phyloP scores from a whole-genome alignment of 2,329 filamentous ascomycete genomes.

The Penicillium paneum region DNA sequence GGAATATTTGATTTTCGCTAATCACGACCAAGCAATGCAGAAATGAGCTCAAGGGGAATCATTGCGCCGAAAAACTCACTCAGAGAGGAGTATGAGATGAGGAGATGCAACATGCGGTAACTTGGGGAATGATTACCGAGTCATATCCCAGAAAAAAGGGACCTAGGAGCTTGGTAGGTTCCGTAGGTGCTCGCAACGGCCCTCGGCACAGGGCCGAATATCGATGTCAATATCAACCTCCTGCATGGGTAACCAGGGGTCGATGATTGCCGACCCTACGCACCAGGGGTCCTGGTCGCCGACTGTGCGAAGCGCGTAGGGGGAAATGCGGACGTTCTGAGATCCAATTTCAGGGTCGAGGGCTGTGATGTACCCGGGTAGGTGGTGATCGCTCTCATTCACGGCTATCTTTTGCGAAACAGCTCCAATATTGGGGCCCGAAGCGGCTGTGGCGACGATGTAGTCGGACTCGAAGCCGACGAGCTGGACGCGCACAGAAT shows the following conservation, averaged over 20 bases:
- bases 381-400: conserved; percentile 7
- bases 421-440: conserved; percentile 13
- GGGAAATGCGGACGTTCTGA: conserved; percentile 11
- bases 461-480: conserved; percentile 58
- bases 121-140: background rate
- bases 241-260: conserved; percentile 42
- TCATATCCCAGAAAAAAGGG: background rate
- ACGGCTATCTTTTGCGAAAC: background rate
- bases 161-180: background rate
- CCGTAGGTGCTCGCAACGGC: conserved; percentile 29
- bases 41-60: background rate
- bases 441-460: conserved; percentile 54
- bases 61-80: background rate
- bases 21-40: background rate
- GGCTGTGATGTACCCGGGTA: conserved; percentile 1
- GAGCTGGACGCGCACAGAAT: conserved; percentile 56
- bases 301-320: conserved; percentile 12
- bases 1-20: background rate
- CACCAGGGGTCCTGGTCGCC: conserved; percentile 22
- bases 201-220: conserved; percentile 41
- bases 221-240: conserved; percentile 49
- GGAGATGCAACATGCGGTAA: background rate
- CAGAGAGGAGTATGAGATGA: background rate
- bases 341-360: background rate
- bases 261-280: conserved; percentile 10